Base-by-base conservation (phyloP, 257 asterid species). In the Plantago ovata region DNA sequence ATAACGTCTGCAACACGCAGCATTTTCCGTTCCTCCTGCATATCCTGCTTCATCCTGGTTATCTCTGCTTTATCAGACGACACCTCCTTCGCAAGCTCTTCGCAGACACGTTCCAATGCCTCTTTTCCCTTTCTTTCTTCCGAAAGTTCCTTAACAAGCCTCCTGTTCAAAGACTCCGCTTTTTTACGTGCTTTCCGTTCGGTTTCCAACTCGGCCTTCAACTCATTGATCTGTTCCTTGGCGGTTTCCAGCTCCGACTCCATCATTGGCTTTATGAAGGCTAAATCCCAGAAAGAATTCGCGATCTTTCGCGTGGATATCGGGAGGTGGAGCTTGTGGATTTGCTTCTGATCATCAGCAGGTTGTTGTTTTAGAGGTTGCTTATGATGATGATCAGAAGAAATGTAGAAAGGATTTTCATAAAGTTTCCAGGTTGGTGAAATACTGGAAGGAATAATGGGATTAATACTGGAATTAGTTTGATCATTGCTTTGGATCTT, bases 1-100 rank as follows among this genome's bases (percentile, higher is more conserved):
- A 90, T 61, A 9, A 84, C 81, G 76, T 90, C 96, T 0, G 95
- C 86, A 23, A 81, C 71, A 0, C 89, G 84, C n/a, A 90, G 53
- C 98, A 90, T 90, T 62, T 76, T 79, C 58, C 95, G 72, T 68
- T 90, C 98, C 1, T 84, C 84, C 38, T 79, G 91, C 24, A 87
- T 82, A 13, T 83, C 95, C 23, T 53, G 79, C 69, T 61, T 75
- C 77, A 90, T 72, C 43, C 75, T 60, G 9, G 38, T 42, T 3
- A 79, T 62, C 70, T 81, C 81, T 1, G 63, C 60, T 49, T 76
- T 82, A 9, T 74, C 63, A 0, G 64, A 46, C 0, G 92, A 75
- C 10, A 81, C 50, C 46, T 86, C 74, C 18, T 60, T 65, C 0
- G 87, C 82, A 12, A 89, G 84, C 61, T 84, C 79, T 46, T 79